Conservation (phyloP, 2,329 filamentous ascomycete species). For the Colletotrichum destructivum region DNA sequence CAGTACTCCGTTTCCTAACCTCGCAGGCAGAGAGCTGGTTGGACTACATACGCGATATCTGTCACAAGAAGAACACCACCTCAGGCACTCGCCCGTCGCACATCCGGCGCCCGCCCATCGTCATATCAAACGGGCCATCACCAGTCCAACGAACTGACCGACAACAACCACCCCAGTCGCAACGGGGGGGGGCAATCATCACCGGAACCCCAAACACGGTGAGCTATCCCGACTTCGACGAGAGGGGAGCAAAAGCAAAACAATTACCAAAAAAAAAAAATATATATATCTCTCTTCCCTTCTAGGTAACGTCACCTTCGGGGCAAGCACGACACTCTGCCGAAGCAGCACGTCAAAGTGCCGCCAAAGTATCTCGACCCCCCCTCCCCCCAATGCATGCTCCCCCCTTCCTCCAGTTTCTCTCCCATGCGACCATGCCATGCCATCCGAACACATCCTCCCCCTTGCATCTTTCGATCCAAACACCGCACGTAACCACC, state of each 20-base stretch:
- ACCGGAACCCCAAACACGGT: background rate
- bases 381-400: conserved; percentile 1
- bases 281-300: no score
- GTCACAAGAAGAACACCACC: no score
- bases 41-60: no score
- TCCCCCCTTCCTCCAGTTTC: background rate
- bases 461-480: background rate
- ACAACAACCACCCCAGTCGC: no score
- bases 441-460: conserved; percentile 19
- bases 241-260: background rate
- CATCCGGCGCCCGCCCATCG: no score
- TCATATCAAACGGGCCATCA: no score
- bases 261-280: no score
- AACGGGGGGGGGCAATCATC: background rate
- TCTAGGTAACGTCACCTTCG: conserved; percentile 3
- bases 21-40: no score
- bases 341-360: conserved; percentile 1
- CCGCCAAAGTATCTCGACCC: background rate
- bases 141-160: no score
- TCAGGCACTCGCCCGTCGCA: no score
- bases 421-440: background rate
- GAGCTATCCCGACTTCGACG: background rate
- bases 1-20: background rate
- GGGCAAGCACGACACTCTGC: background rate
- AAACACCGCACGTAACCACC: background rate